These are phyloP conservation scores for Umbelopsis sp. DNA, from an alignment of 192 early-diverging fungal species.

Conservation along the genomic window DNA sequence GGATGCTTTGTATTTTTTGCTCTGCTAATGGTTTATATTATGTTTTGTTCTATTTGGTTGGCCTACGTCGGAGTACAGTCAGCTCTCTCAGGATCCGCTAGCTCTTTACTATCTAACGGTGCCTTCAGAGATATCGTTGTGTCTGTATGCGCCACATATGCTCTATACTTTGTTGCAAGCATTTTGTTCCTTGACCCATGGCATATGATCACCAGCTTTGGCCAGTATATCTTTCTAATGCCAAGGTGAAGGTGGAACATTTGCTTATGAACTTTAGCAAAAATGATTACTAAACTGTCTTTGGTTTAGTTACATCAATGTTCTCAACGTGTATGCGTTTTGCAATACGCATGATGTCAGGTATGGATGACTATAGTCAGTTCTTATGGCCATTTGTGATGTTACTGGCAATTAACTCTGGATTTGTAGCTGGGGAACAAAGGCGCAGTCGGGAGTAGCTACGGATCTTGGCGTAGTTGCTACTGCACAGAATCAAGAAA, in stretches of 20 bases:
- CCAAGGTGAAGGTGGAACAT: conserved; percentile 37
- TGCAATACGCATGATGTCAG: conserved; percentile 92
- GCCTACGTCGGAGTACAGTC: conserved; percentile 64
- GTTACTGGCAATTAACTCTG: background rate
- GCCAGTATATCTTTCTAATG: conserved; percentile 82
- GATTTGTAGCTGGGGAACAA: conserved; percentile 82
- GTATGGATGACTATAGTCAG: background rate
- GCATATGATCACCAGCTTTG: conserved; percentile 86
- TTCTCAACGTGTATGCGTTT: conserved; percentile 90
- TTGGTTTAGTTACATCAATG: conserved; percentile 74
- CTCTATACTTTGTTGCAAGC: conserved; percentile 75
- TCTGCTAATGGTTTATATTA: conserved; percentile 78
- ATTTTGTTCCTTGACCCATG: conserved; percentile 83
- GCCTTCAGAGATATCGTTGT: conserved; percentile 80
- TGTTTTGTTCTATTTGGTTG: conserved; percentile 50
- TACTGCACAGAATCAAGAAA: conserved; percentile 55
- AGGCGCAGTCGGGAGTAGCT: conserved; percentile 72
- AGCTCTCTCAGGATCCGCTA: conserved; percentile 45
- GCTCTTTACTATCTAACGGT: conserved; percentile 44
- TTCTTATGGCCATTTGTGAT: background rate
- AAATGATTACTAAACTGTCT: background rate
- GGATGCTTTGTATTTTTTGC: conserved; percentile 76
- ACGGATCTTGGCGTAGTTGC: conserved; percentile 75
- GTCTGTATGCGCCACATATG: conserved; percentile 79
- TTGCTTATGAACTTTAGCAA: too few species aligned